Conservation (phyloP, 768 basidiomycete species). For the Suillus americanus region DNA sequence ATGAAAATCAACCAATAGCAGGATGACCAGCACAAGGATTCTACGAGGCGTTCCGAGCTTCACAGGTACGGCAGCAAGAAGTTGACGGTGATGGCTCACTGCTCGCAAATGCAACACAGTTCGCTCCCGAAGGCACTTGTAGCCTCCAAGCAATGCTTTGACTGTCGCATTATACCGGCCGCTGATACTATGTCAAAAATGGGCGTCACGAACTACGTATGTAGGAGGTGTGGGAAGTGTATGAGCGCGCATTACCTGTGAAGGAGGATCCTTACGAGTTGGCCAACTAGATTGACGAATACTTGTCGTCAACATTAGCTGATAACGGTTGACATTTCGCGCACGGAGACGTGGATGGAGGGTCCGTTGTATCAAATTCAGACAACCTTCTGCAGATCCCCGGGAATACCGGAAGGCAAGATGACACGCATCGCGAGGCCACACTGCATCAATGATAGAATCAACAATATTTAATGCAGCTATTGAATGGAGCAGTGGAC, state of each 20-base stretch:
- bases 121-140: neutral
- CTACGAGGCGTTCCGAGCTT: neutral
- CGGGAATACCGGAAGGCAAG: neutral
- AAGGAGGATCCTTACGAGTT: slow-evolving; percentile 3
- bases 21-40: neutral
- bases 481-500: neutral
- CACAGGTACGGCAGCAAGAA: neutral
- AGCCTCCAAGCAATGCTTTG: neutral
- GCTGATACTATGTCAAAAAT: neutral
- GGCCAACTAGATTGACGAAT: neutral
- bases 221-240: neutral
- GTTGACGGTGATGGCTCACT: neutral
- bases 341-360: neutral
- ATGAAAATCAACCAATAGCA: slow-evolving; percentile 1
- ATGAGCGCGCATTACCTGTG: neutral
- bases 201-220: neutral
- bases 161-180: neutral
- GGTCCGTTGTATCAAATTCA: neutral
- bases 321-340: neutral
- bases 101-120: neutral
- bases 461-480: neutral
- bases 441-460: neutral
- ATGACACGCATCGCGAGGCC: neutral
- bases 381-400: neutral
- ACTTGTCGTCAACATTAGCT: neutral